phyloP scores from a whole-genome alignment of 495 filamentous ascomycete genomes.

The Aspergillus kassunensis region DNA sequence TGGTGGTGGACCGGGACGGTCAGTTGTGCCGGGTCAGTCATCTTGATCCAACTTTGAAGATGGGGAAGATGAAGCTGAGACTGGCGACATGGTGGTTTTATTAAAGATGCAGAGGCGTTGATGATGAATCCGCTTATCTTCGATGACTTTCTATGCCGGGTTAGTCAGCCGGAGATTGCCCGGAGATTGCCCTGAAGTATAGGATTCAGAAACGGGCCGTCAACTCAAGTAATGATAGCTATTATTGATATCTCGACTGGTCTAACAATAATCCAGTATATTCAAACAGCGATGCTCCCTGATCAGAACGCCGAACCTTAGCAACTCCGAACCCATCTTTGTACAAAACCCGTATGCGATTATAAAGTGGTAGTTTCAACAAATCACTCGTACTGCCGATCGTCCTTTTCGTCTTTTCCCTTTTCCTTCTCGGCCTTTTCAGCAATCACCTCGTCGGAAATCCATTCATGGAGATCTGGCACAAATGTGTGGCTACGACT shows the following conservation, averaged over 20 bases:
- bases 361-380: neutral
- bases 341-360: neutral
- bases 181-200: neutral
- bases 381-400: slow-evolving; percentile 27
- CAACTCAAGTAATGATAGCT: neutral
- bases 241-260: neutral
- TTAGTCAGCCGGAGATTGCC: slow-evolving; percentile 12
- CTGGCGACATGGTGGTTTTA: slow-evolving; percentile 1
- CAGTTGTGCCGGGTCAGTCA: slow-evolving; percentile 6
- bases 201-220: no score
- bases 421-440: slow-evolving; percentile 9
- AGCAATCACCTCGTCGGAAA: slow-evolving; percentile 22
- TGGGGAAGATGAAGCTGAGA: neutral
- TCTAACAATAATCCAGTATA: neutral
- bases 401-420: slow-evolving; percentile 21
- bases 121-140: slow-evolving; percentile 10
- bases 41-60: neutral
- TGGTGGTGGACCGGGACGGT: slow-evolving; percentile 56
- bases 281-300: neutral
- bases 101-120: neutral
- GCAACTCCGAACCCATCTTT: neutral
- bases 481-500: slow-evolving; percentile 32
- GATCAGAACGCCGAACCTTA: neutral
- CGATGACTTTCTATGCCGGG: slow-evolving; percentile 8
- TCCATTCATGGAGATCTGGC: slow-evolving; percentile 30